phyloP scores from a whole-genome alignment of 2,329 filamentous ascomycete genomes.

The Apiospora phragmitis region DNA sequence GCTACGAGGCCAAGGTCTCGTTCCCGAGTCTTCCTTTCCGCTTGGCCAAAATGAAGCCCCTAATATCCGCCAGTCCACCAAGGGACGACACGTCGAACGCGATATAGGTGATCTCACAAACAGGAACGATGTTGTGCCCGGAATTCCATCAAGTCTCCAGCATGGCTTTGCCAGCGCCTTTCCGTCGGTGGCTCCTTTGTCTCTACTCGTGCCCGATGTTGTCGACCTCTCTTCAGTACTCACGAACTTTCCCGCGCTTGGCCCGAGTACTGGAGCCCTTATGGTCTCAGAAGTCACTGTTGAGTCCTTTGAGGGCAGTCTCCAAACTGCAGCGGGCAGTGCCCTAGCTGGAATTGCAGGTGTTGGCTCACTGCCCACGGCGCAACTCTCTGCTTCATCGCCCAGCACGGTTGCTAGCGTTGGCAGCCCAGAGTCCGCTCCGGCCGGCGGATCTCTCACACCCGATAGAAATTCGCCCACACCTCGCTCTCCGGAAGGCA shows the following conservation, averaged over 20 bases:
- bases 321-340: too few species aligned
- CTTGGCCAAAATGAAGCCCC: background rate
- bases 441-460: background rate
- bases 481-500: slow-evolving; percentile 10
- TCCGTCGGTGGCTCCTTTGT: background rate
- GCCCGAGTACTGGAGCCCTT: too few species aligned
- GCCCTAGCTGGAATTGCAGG: too few species aligned
- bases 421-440: background rate
- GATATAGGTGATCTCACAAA: background rate
- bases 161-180: background rate
- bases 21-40: background rate
- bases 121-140: background rate
- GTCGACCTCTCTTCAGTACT: too few species aligned
- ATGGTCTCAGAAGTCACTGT: too few species aligned
- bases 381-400: slow-evolving; percentile 17
- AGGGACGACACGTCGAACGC: background rate
- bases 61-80: background rate
- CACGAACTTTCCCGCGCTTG: too few species aligned
- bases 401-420: background rate
- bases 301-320: too few species aligned
- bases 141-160: background rate
- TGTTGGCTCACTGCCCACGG: too few species aligned
- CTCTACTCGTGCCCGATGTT: background rate
- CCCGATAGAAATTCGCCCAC: background rate
- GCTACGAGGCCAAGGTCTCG: background rate